Conservation (phyloP, 306 rosid species). For the Pueraria montana region DNA sequence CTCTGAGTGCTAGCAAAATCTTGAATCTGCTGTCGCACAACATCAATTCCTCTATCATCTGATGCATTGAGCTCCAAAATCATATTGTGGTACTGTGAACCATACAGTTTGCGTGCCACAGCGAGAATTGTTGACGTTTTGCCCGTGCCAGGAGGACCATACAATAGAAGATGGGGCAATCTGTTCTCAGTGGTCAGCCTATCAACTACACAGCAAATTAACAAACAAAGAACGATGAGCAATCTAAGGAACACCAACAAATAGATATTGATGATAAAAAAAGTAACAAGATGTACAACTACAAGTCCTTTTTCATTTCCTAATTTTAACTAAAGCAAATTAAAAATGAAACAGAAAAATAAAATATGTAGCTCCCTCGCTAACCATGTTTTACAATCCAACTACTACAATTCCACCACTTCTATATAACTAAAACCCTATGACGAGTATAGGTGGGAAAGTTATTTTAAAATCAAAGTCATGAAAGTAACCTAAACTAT, state of each 20-base stretch:
- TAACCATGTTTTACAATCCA: not conserved
- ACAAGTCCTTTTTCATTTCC: conserved; percentile 19
- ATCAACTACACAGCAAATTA: conserved; percentile 68
- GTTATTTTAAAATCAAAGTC: not conserved
- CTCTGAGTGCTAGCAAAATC: conserved; percentile 96
- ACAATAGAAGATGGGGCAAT: conserved; percentile 91
- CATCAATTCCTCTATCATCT: conserved; percentile 96
- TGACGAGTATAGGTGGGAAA: not conserved
- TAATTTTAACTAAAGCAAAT: not conserved
- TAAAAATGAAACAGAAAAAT: not conserved
- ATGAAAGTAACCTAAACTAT: not conserved
- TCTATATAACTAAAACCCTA: conserved; percentile 37
- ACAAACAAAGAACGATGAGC: conserved; percentile 14
- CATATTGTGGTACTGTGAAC: conserved; percentile 77
- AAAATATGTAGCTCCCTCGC: not conserved
- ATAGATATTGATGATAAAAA: not conserved
- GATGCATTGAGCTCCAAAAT: conserved; percentile 96
- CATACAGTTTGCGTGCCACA: conserved; percentile 91
- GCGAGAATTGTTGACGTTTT: conserved; percentile 96
- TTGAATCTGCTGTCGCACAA: conserved; percentile 93
- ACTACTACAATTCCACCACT: conserved; percentile 15
- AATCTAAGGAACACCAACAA: conserved; percentile 13
- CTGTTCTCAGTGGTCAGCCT: conserved; percentile 88
- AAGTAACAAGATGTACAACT: not conserved
- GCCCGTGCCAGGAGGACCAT: conserved; percentile 98